Evolutionary conservation across 331 rosid genomes (phyloP).

Genomic region (Malus hybrid): DNA sequence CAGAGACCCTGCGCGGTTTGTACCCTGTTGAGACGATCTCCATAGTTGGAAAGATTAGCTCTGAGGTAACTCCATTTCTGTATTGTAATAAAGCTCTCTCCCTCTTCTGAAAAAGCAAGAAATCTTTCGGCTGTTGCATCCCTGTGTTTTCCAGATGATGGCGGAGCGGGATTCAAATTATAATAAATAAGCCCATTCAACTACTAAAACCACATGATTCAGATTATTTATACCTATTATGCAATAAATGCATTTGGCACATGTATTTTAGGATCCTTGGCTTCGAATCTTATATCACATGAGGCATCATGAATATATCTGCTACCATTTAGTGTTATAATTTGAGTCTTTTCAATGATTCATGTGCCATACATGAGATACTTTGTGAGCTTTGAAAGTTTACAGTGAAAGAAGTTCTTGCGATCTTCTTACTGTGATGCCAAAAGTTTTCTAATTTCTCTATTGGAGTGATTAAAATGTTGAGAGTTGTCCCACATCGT

Average conservation of each 20-base stretch:
- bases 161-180: background rate
- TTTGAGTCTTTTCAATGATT: background rate
- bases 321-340: background rate
- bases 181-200: background rate
- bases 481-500: too few relatives aligned
- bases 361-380: background rate
- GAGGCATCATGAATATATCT: background rate
- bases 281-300: background rate
- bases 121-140: background rate
- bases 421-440: background rate
- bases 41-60: slow-evolving; percentile 32
- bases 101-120: background rate
- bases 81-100: background rate
- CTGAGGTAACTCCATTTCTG: slow-evolving; percentile 19
- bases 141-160: background rate
- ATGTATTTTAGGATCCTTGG: background rate
- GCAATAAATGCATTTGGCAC: background rate
- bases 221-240: background rate
- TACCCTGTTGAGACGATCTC: slow-evolving; percentile 30
- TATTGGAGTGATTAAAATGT: background rate
- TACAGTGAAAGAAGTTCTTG: background rate
- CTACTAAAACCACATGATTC: background rate
- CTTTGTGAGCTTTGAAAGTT: background rate
- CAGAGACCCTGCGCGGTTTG: slow-evolving; percentile 40
- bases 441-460: background rate